Base-by-base conservation (phyloP, 208 protist genomes). In the Phytomonas sp. region DNA sequence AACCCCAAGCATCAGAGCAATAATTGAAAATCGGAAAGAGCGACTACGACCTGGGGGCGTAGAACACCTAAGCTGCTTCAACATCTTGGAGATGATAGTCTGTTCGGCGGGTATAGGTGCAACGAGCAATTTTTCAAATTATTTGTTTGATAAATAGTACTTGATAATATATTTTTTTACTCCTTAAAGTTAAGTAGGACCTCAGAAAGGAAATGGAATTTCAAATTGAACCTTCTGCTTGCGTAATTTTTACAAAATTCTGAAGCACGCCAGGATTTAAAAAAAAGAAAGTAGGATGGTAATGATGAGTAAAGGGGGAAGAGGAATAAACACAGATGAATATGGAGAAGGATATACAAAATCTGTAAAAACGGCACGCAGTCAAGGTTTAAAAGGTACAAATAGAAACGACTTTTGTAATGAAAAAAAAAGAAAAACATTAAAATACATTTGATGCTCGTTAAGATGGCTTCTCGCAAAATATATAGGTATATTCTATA, bases 261-360 rank as follows among this genome's bases (percentile, higher is more conserved):
- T 26, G 46, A 26, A 26, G 20, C 1, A 26, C 1, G 20, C 26
- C 0, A 5, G 60, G 28, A 73, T 31, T 62, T 62, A 37, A 28
- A 68, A 6, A 68, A 67, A 68, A 43, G 31, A 36, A 68, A 62
- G n/a, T 62, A 53, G 62, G 60, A 40, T 62, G 29, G 13, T 8
- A 28, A 62, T 4, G 31, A 62, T 59, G 33, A 43, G 43, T 65
- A 28, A 37, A 36, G 62, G 2, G 23, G 4, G 32, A 43, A 66
- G 32, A 46, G 40, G 5, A 43, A 34, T 34, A 32, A 67, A 61
- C 26, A 62, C 13, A n/a, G 26, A 56, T 26, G 1, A 56, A 56
- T 56, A 17, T 23, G 46, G 2, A 59, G 23, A 60, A 23, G 59
- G 37, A 29, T 30, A 59, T 32, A 68, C 17, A 51, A 31, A 29